Evolutionary conservation across 495 filamentous ascomycete species (phyloP).

Genomic region (Astrothelium subdiscretum): DNA sequence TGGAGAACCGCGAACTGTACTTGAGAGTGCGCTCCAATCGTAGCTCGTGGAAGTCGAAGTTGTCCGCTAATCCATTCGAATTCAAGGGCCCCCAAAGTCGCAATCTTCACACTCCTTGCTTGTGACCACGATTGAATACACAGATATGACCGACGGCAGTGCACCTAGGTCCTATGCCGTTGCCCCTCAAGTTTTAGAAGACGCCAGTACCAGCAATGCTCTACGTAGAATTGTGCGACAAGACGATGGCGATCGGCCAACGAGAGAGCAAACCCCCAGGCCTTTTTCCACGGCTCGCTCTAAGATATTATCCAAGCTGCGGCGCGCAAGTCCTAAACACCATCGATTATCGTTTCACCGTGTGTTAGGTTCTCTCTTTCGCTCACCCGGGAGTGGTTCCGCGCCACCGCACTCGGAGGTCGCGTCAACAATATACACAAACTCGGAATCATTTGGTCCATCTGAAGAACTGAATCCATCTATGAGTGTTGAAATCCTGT

Average conservation of each 20-base stretch:
- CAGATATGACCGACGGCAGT: neutral
- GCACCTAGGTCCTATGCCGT: neutral
- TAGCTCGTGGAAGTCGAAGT: neutral
- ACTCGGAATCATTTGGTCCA: neutral
- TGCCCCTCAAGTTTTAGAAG: neutral
- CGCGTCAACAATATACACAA: neutral
- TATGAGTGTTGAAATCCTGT: conserved; percentile 19
- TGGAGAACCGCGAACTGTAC: neutral
- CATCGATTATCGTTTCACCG: neutral
- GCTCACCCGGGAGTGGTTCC: neutral
- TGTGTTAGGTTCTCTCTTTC: neutral
- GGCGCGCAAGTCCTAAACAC: neutral
- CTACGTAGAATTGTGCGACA: neutral
- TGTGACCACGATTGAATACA: neutral
- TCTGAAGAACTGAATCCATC: neutral
- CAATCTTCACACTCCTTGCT: too few species aligned
- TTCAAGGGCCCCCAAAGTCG: neutral
- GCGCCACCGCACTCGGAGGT: too few species aligned
- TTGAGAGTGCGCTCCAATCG: neutral
- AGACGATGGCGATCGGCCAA: neutral
- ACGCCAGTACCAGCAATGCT: neutral
- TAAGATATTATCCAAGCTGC: neutral
- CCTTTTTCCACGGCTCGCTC: neutral
- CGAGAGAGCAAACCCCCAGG: neutral
- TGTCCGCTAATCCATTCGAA: neutral